Conservation (phyloP, 1,139 yeast species). For the Magnusiomyces clavatus region DNA sequence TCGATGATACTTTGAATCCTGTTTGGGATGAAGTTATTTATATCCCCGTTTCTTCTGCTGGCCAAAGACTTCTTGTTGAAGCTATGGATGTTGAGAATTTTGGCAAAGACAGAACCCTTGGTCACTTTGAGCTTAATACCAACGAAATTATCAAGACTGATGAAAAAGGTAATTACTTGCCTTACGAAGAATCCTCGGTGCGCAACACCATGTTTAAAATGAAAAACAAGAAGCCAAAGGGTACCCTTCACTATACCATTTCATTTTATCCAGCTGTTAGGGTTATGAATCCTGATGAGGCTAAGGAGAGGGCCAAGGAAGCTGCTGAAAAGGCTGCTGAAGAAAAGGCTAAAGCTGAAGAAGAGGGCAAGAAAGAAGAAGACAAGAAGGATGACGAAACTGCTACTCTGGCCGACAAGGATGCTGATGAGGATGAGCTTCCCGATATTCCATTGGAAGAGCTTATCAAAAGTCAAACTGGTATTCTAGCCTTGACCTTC, state of each 20-base stretch:
- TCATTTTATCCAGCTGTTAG: slow-evolving; percentile 80
- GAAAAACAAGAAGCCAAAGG: slow-evolving; percentile 69
- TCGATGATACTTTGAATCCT: slow-evolving; percentile 65
- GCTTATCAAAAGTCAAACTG: slow-evolving; percentile 55
- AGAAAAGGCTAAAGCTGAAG: slow-evolving; percentile 29
- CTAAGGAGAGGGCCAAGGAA: slow-evolving; percentile 34
- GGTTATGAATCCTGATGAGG: slow-evolving; percentile 67
- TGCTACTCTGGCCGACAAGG: slow-evolving; percentile 14
- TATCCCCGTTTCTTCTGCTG: slow-evolving; percentile 70
- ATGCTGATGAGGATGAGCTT: slow-evolving; percentile 27
- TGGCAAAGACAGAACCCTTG: slow-evolving; percentile 78
- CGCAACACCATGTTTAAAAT: slow-evolving; percentile 57
- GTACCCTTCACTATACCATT: slow-evolving; percentile 60
- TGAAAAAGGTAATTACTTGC: slow-evolving; percentile 58
- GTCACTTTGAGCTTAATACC: slow-evolving; percentile 65
- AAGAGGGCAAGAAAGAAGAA: slow-evolving; percentile 23
- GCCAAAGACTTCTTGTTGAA: slow-evolving; percentile 75
- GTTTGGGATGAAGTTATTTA: slow-evolving; percentile 80
- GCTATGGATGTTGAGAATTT: slow-evolving; percentile 83
- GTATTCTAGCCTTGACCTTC: slow-evolving; percentile 66
- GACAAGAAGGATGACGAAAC: slow-evolving; percentile 13
- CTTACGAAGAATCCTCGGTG: slow-evolving; percentile 48
- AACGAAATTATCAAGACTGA: slow-evolving; percentile 60
- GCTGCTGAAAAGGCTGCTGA: slow-evolving; percentile 28
- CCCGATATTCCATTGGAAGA: slow-evolving; percentile 54